phyloP scores from a whole-genome alignment of 306 rosid genomes.

The Astragalus membranaceus region DNA sequence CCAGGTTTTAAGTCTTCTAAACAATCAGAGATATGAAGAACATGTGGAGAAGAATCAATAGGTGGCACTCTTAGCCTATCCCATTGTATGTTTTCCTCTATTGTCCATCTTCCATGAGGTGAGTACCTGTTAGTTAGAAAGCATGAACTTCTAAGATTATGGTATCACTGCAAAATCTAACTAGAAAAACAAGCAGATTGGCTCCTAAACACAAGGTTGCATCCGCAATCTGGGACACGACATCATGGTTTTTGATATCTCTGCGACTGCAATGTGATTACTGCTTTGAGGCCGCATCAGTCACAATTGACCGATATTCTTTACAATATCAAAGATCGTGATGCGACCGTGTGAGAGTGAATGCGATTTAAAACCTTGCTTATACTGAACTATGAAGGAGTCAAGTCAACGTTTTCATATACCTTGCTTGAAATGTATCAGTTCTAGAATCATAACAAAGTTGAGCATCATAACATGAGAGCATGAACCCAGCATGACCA shows the following conservation, averaged over 20 bases:
- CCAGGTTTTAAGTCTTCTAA: slow-evolving; percentile 65
- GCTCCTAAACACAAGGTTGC: neutral
- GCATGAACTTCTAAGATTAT: neutral
- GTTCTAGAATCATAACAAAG: slow-evolving; percentile 54
- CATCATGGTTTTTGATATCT: too few species aligned
- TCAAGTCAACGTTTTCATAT: slow-evolving; percentile 8
- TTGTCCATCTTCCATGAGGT: slow-evolving; percentile 65
- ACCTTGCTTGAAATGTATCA: slow-evolving; percentile 87
- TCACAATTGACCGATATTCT: too few species aligned
- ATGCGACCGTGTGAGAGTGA: too few species aligned
- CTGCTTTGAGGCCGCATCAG: too few species aligned
- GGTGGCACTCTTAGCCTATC: slow-evolving; percentile 76
- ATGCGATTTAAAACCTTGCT: too few species aligned
- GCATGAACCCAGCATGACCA: slow-evolving; percentile 86
- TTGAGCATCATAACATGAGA: slow-evolving; percentile 92
- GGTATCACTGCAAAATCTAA: too few species aligned
- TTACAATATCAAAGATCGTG: too few species aligned
- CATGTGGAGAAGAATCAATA: slow-evolving; percentile 48
- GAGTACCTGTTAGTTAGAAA: slow-evolving; percentile 52
- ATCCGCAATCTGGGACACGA: too few species aligned
- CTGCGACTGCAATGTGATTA: too few species aligned
- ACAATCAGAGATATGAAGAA: slow-evolving; percentile 66
- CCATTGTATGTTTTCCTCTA: slow-evolving; percentile 76
- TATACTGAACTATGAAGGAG: neutral
- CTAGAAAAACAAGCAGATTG: neutral